A percentile compares a stretch with the other conserved stretches of the same genome.
Conservation (phyloP, 768 basidiomycete species). For the Sistotremastrum niveocremeum region DNA sequence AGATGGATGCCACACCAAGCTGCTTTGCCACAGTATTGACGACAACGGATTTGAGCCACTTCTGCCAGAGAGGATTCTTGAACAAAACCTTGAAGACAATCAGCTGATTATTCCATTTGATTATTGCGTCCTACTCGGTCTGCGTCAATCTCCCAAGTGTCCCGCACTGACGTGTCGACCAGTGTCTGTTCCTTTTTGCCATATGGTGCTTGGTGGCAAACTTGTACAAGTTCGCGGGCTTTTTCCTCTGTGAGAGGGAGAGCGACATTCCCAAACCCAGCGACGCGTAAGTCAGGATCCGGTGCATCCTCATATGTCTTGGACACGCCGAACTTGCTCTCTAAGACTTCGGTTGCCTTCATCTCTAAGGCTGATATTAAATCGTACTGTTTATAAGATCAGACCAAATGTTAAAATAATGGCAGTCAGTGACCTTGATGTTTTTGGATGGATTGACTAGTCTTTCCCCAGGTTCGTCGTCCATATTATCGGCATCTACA, state of each 20-base stretch:
- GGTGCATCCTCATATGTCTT: constrained; percentile 18
- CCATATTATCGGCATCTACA: too few species aligned
- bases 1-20: constrained; percentile 22
- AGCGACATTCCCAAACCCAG: constrained; percentile 27
- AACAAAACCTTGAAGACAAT: constrained; percentile 19
- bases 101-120: too few species aligned
- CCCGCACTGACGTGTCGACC: constrained; percentile 29
- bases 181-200: constrained; percentile 30
- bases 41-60: constrained; percentile 19
- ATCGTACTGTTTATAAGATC: too few species aligned
- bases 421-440: too few species aligned
- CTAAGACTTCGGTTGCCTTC: too few species aligned
- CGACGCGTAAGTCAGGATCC: constrained; percentile 27
- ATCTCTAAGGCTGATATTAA: too few species aligned
- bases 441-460: too few species aligned
- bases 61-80: constrained; percentile 26
- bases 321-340: too few species aligned
- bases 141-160: constrained; percentile 40
- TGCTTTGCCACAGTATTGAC: constrained; percentile 19
- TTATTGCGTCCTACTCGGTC: constrained; percentile 6
- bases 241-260: constrained; percentile 29
- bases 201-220: constrained; percentile 28
- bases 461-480: too few species aligned
- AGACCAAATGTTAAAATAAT: too few species aligned
- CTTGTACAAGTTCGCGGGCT: constrained; percentile 23